Evolutionary conservation across 768 basidiomycete genomes (phyloP), one percentile per base, ranked within the genome.

Genomic region (Terana coerulea): DNA sequence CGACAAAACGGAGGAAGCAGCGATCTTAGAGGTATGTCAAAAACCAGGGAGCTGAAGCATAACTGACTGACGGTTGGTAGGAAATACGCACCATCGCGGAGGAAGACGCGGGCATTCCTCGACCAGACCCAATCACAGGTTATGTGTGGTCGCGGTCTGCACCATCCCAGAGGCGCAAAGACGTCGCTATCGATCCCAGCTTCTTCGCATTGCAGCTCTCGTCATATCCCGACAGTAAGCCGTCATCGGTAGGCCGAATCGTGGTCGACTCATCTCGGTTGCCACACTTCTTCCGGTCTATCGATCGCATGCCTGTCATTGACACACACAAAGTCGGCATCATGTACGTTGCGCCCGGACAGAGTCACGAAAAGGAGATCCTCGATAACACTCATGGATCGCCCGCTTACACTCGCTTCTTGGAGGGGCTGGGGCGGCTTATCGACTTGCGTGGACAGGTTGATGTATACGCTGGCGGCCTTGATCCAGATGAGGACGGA

Each of bases 261-360:
- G 70, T 85, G 4, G 65, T 73, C 4, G 79, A 84, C 41, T 72
- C 79, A 9, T 72, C 83, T 1, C 67, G 70, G 12, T 75, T 89
- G 33, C 69, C 78, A 3, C 72, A 76, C 24, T 81, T 86, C 53
- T 72, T 94, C 56, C 73, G 77, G 22, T 77, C 76, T 6, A 76
- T 98, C 39, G 93, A 97, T 59, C 74, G 79, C 36, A 87, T 89
- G 35, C 95, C 94, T 0, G 93, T 98, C 59, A 95, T 99, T 54
- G 97, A 99, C 68, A 94, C 91, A 0, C 92, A 98, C 69, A 95
- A 97, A 67, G 87, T 98, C 30, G 97, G 92, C 3, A 88, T 99
- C 51, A 77, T 99, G 72, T 99, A 98, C 61, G 95, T 94, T 39
- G 95, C 88, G 0, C 91, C 92, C 3, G 92, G 91, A 1, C 97